Evolutionary conservation across 1,284 basidiomycete species (phyloP).

Genomic region (Rhodotorula sp.): DNA sequence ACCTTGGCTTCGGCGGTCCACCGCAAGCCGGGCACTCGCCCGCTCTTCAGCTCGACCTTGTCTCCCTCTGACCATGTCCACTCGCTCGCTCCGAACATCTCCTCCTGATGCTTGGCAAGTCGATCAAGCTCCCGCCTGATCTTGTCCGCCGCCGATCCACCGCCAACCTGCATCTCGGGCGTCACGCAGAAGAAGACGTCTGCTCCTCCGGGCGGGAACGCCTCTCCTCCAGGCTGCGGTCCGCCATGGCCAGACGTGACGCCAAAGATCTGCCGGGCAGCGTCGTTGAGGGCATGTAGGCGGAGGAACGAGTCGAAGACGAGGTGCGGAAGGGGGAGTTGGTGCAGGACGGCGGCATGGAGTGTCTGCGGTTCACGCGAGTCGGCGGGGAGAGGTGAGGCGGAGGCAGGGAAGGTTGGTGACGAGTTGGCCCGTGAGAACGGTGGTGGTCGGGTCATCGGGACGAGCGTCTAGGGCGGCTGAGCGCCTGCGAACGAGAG

Average conservation of each 20-base stretch:
- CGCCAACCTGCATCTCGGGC: neutral
- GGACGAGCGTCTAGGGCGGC: no score
- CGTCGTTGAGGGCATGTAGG: slow-evolving; percentile 22
- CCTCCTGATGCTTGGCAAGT: slow-evolving; percentile 8
- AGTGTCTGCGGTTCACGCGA: no score
- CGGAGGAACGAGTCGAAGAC: slow-evolving; percentile 17
- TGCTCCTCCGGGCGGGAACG: neutral
- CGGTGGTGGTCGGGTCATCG: no score
- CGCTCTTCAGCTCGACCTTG: slow-evolving; percentile 16
- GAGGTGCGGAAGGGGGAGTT: slow-evolving; percentile 24
- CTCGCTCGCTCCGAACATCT: neutral
- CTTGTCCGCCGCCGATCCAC: neutral
- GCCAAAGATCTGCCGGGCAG: slow-evolving; percentile 19
- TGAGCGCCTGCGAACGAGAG: no score
- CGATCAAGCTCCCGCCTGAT: slow-evolving; percentile 1
- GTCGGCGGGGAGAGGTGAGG: no score
- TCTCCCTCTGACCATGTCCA: slow-evolving; percentile 10
- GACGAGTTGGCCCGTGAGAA: no score
- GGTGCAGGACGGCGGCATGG: neutral
- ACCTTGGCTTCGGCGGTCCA: slow-evolving; percentile 23
- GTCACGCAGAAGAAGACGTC: slow-evolving; percentile 10
- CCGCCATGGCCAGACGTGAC: neutral
- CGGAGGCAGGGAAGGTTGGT: no score
- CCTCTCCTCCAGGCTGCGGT: neutral
- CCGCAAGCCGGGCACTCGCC: neutral